Conservation (phyloP, 306 rosid genomes). For the Sindora glabra region DNA sequence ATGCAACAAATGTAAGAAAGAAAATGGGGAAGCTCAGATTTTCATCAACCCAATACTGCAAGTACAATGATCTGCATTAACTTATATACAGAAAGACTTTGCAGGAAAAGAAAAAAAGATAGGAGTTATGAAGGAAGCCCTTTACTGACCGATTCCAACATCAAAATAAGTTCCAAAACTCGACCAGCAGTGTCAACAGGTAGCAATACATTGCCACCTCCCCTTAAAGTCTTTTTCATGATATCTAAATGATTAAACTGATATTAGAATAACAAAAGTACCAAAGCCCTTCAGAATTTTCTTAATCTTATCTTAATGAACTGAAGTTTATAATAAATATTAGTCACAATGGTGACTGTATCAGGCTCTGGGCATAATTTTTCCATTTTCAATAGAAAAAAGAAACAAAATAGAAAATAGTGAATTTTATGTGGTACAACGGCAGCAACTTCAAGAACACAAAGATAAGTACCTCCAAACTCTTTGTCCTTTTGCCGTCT, state of each 20-base stretch:
- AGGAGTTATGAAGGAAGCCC: slow-evolving; percentile 7
- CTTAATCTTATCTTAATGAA: slow-evolving; percentile 7
- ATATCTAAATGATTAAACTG: slow-evolving; percentile 41
- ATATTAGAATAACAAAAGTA: slow-evolving; percentile 22
- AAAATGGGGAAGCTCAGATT: slow-evolving; percentile 67
- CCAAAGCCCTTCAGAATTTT: not conserved
- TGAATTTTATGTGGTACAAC: slow-evolving; percentile 3
- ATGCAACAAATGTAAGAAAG: slow-evolving; percentile 76
- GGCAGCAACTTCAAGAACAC: slow-evolving; percentile 1
- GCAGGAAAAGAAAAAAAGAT: not conserved
- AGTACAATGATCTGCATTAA: slow-evolving; percentile 22
- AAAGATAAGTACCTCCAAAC: slow-evolving; percentile 65
- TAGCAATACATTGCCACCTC: slow-evolving; percentile 79
- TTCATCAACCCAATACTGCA: slow-evolving; percentile 95
- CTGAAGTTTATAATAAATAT: not conserved
- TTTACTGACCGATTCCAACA: slow-evolving; percentile 73
- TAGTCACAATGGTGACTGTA: too few species aligned
- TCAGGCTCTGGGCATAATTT: too few species aligned
- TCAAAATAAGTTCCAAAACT: slow-evolving; percentile 77
- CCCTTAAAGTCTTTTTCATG: slow-evolving; percentile 71
- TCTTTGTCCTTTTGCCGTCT: slow-evolving; percentile 91
- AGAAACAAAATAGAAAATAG: not conserved
- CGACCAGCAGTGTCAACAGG: slow-evolving; percentile 92
- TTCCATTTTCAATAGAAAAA: not conserved
- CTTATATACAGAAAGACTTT: not conserved